Base-by-base conservation (phyloP, 163 green algal genomes). In the Trebouxiophyceae sp. region DNA sequence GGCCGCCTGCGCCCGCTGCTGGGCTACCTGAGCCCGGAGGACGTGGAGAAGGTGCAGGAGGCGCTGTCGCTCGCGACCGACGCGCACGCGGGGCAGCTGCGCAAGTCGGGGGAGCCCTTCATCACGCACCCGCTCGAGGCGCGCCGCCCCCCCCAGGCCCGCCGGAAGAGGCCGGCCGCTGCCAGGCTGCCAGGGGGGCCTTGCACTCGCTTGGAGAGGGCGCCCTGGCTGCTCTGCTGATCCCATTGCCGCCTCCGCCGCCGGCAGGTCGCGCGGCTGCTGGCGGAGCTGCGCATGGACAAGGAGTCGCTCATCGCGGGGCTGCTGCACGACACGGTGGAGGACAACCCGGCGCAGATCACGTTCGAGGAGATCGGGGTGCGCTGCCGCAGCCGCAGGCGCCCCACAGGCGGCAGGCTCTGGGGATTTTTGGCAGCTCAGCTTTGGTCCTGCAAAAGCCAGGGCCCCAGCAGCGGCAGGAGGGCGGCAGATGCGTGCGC, bases 91-190 rank as follows among this genome's bases (percentile, higher is more conserved):
- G 81, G 81, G 32, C 79, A 96, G 78, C 63, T 70, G 33, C 69
- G 89, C 26, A 93, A 93, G 71, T 86, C 70, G 45, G 89, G 89
- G 8, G 89, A 96, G 68, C 84, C 89, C 2, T 96, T 89, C 68
- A 89, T 96, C 61, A 95, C 87, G 1, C 89, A 96, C 67, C 89
- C 89, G 29, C 84, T 95, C 31, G 89, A 92, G 65, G 89, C 95
- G 5, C 12, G 12, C 39, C 39, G 12, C 39, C 39, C 39, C 39
- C 39, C 39, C 39, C 39, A n/a, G 12, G n/a, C n/a, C n/a, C n/a
- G n/a, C n/a, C n/a, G n/a, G n/a, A n/a, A n/a, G n/a, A n/a, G n/a
- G n/a, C n/a, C n/a, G n/a, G n/a, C n/a, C n/a, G n/a, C n/a, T n/a
- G n/a, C n/a, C n/a, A n/a, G n/a, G n/a, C n/a, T n/a, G n/a, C n/a